Conservation (phyloP, 2,329 filamentous ascomycete species). For the Ophiostoma montium region DNA sequence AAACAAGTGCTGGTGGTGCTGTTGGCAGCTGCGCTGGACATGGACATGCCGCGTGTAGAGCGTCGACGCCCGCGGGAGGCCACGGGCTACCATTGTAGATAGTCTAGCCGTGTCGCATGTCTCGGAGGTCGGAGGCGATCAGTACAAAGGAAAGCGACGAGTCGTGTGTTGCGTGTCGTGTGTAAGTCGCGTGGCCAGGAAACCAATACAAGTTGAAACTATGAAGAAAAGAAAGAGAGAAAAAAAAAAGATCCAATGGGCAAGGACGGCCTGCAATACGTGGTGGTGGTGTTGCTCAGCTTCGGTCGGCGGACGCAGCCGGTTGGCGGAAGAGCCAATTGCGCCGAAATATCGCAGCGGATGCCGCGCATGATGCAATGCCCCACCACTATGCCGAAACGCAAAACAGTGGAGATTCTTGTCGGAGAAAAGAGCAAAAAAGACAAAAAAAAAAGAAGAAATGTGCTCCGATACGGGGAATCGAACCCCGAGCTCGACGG, state of each 20-base stretch:
- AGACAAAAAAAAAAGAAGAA: background rate
- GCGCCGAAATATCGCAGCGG: background rate
- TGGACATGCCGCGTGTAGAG: constrained; percentile 8
- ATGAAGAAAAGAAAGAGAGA: no score
- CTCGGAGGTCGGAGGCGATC: no score
- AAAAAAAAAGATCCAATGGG: no score
- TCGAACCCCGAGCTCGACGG: constrained; percentile 14
- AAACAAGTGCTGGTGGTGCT: background rate
- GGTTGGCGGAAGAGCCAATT: background rate
- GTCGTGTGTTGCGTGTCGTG: no score
- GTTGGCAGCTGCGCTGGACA: constrained; percentile 3
- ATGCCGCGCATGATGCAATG: constrained; percentile 11
- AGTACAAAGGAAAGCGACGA: no score
- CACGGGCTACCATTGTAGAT: constrained; percentile 10
- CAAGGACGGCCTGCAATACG: no score
- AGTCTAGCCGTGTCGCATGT: background rate
- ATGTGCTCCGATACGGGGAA: constrained; percentile 13
- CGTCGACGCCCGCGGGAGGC: constrained; percentile 9
- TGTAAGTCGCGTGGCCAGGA: no score
- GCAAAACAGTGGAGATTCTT: background rate
- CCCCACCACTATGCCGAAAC: constrained; percentile 7
- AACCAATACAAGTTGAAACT: no score
- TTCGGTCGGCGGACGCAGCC: background rate
- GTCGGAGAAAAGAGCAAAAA: background rate
- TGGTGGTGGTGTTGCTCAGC: background rate